Conservation (phyloP, 2,329 filamentous ascomycete species). For the Phialophora macrospora region DNA sequence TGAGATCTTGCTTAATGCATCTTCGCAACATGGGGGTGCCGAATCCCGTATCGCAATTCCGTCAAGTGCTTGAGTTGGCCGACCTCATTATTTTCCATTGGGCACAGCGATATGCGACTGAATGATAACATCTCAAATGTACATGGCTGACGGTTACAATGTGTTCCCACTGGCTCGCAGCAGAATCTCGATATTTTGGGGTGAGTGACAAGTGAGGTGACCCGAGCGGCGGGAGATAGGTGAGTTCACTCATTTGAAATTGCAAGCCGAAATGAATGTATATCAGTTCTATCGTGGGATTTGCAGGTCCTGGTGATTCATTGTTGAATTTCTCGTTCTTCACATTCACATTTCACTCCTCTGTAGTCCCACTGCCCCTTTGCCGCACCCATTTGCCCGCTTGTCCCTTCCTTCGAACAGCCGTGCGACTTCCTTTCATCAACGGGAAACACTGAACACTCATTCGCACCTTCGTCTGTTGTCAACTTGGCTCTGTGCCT, state of each 20-base stretch:
- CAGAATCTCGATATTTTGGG: not conserved
- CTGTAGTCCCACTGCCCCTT: not conserved
- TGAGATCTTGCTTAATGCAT: not conserved
- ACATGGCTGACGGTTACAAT: not conserved
- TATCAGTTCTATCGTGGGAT: not conserved
- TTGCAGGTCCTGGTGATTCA: not conserved
- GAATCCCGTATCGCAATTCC: not conserved
- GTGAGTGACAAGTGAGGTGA: not conserved
- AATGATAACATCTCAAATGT: not conserved
- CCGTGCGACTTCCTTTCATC: not conserved
- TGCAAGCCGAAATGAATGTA: not conserved
- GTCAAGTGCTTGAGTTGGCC: not conserved
- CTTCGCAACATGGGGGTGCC: not conserved
- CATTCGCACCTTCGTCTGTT: not conserved
- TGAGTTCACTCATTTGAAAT: conserved; percentile 2
- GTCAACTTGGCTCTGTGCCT: not conserved
- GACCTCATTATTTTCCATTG: not conserved
- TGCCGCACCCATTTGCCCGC: not conserved
- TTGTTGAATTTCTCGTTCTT: not conserved
- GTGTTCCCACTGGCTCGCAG: not conserved
- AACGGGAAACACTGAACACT: no score
- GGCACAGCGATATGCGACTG: not conserved
- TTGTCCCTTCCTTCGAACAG: not conserved
- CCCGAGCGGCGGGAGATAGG: not conserved
- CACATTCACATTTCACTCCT: conserved; percentile 1